Conservation (phyloP, 140 eudicot genomes). For the Cichorium intybus region DNA sequence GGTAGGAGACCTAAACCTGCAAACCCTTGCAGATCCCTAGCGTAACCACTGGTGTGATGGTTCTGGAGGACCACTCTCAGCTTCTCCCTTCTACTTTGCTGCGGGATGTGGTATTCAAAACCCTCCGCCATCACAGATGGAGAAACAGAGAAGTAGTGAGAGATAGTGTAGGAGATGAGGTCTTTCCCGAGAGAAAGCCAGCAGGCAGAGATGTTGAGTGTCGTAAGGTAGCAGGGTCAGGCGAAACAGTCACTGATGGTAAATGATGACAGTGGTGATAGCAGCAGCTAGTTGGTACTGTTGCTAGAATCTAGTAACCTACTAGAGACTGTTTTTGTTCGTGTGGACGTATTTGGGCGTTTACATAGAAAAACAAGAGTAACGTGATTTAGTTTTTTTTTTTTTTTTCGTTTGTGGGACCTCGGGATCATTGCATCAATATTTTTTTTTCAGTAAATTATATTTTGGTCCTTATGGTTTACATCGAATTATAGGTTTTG, state of each 20-base stretch:
- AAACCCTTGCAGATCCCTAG: constrained; percentile 15
- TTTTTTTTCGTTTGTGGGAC: no score
- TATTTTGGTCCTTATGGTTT: no score
- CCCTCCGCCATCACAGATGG: constrained; percentile 52
- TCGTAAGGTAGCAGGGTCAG: not conserved
- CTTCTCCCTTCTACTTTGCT: constrained; percentile 75
- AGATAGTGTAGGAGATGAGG: not conserved
- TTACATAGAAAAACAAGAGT: not conserved
- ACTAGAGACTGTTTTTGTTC: constrained; percentile 1
- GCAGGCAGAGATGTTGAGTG: not conserved
- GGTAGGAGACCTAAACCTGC: not conserved
- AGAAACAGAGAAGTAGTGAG: not conserved
- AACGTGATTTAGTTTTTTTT: no score
- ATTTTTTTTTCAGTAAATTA: no score
- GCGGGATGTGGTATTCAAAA: constrained; percentile 71
- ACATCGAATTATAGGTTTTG: no score
- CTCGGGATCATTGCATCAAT: no score
- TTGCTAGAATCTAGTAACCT: not conserved
- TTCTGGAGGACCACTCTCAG: constrained; percentile 38
- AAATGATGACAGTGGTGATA: constrained; percentile 1
- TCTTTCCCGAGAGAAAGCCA: not conserved
- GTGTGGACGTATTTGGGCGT: not conserved
- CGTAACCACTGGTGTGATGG: not conserved
- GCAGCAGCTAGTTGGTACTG: not conserved
- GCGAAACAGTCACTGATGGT: not conserved